These are phyloP conservation scores for Calocera viscosa DNA, from an alignment of 768 basidiomycete genomes.

Conservation along the genomic window DNA sequence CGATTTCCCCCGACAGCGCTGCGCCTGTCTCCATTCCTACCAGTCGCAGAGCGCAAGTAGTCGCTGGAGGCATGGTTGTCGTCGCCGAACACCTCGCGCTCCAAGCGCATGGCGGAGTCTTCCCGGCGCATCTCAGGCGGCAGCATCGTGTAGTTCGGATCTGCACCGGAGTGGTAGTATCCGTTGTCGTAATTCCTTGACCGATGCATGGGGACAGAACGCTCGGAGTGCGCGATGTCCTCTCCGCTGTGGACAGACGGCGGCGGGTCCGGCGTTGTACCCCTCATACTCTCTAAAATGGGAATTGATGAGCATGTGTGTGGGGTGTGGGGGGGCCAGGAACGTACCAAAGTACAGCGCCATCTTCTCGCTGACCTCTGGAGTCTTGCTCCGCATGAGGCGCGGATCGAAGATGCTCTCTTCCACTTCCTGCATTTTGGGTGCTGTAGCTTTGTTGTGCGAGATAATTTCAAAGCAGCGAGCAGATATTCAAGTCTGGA, in stretches of 20 bases:
- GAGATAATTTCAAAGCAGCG: too few relatives aligned
- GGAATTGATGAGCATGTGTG: background rate
- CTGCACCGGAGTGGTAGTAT: background rate
- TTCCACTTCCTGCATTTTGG: conserved; percentile 3
- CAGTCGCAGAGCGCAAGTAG: background rate
- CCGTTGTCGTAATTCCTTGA: conserved; percentile 1
- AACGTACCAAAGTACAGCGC: background rate
- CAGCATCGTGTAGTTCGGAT: background rate
- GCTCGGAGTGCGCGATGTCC: background rate
- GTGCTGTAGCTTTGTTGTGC: too few relatives aligned
- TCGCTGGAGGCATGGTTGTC: background rate
- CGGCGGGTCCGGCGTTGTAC: background rate
- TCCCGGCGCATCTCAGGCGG: conserved; percentile 1
- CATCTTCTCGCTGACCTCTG: conserved; percentile 6
- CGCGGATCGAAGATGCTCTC: background rate
- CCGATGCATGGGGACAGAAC: background rate
- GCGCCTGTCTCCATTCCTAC: background rate
- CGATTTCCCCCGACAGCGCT: background rate
- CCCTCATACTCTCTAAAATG: background rate
- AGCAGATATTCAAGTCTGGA: background rate
- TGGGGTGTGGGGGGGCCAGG: background rate
- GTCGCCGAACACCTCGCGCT: conserved; percentile 6
- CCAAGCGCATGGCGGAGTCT: background rate
- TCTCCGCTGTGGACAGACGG: background rate
- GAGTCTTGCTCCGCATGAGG: conserved; percentile 1